phyloP scores from a whole-genome alignment of 345 rosid species.

The Acer negundo region DNA sequence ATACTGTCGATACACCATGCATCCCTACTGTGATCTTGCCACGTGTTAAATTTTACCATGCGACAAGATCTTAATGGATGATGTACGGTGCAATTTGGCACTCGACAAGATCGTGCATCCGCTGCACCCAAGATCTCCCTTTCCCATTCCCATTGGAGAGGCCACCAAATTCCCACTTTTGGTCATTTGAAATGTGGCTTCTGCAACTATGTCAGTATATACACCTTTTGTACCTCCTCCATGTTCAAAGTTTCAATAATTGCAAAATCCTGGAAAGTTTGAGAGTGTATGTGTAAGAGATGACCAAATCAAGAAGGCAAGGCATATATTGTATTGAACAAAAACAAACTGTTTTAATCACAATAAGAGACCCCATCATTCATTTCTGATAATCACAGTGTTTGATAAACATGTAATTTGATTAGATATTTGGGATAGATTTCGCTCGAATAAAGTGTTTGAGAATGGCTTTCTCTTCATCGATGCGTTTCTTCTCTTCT shows the following conservation, averaged over 20 bases:
- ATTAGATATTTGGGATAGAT: slow-evolving; percentile 62
- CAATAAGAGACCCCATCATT: not conserved
- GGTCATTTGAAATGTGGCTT: slow-evolving; percentile 5
- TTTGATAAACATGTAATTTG: slow-evolving; percentile 6
- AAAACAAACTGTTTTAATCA: slow-evolving; percentile 14
- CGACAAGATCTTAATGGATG: too few relatives aligned
- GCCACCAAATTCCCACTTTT: not conserved
- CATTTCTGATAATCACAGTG: not conserved
- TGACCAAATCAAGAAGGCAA: not conserved
- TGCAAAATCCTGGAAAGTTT: not conserved
- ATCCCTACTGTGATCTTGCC: too few relatives aligned
- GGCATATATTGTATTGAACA: not conserved
- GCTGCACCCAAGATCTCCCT: too few relatives aligned
- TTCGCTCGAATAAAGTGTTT: slow-evolving; percentile 71
- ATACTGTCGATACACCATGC: too few relatives aligned
- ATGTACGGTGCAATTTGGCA: too few relatives aligned
- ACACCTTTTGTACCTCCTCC: not conserved
- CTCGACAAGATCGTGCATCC: too few relatives aligned
- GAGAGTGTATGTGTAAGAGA: too few relatives aligned
- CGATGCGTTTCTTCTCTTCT: slow-evolving; percentile 71
- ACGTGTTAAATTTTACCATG: too few relatives aligned
- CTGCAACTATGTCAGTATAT: not conserved
- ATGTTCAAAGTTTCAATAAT: not conserved
- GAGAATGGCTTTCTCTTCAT: slow-evolving; percentile 83
- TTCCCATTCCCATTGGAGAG: not conserved